A percentile compares a stretch with the other conserved stretches of the same genome.
Evolutionary conservation across 108 stramenopile genomes (phyloP).

Genomic region (Pseudonitzschia multistriata): DNA sequence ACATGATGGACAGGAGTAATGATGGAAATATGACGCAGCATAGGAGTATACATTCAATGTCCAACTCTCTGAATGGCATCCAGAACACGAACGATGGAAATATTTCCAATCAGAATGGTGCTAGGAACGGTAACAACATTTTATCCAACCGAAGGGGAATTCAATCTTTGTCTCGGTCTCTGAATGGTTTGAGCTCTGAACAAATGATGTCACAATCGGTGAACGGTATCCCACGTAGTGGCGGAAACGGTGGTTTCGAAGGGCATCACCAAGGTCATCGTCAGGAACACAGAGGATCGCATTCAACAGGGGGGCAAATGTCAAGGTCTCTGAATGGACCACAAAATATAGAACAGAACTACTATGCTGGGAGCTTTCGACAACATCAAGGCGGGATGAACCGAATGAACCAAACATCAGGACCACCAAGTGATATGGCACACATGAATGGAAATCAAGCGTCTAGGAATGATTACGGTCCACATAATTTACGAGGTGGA

Average conservation of each 20-base stretch:
- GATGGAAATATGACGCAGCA: neutral
- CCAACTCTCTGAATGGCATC: neutral
- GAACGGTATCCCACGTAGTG: neutral
- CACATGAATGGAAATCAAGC: neutral
- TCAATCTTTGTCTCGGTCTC: neutral
- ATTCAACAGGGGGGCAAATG: neutral
- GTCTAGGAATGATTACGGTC: neutral
- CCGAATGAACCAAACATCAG: neutral
- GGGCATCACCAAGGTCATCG: neutral
- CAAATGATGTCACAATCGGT: constrained; percentile 4
- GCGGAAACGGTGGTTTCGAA: neutral
- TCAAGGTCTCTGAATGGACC: neutral
- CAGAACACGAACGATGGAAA: neutral
- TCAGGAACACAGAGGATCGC: neutral
- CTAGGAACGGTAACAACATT: neutral
- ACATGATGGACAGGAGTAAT: neutral
- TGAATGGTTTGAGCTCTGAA: neutral
- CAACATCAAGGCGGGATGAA: neutral
- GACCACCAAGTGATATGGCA: neutral
- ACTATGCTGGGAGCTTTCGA: neutral
- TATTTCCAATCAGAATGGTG: neutral
- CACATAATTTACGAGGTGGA: neutral
- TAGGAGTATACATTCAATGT: constrained; percentile 3
- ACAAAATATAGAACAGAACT: neutral
- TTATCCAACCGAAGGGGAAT: neutral